phyloP scores from a whole-genome alignment of 2,329 filamentous ascomycete species.

The Biscogniauxia sp. region DNA sequence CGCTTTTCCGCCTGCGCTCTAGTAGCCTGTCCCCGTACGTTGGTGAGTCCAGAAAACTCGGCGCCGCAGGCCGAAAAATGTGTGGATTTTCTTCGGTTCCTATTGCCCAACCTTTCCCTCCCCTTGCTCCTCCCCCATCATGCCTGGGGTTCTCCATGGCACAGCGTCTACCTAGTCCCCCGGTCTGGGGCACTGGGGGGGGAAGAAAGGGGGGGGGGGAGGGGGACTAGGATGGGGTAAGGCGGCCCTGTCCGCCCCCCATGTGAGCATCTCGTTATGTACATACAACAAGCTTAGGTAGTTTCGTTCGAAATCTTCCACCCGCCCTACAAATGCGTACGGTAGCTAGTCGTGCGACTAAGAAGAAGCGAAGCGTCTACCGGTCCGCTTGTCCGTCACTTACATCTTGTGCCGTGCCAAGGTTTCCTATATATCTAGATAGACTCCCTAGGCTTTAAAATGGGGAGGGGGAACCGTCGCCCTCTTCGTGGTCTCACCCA shows the following conservation, averaged over 20 bases:
- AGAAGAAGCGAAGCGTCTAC: constrained; percentile 19
- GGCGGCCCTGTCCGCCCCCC: constrained; percentile 21
- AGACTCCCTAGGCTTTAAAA: constrained; percentile 6
- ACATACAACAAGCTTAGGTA: constrained; percentile 17
- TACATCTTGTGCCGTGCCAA: constrained; percentile 14
- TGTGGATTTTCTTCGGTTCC: constrained; percentile 12
- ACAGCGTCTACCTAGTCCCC: constrained; percentile 10
- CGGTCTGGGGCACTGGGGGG: constrained; percentile 11
- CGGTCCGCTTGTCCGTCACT: constrained; percentile 31
- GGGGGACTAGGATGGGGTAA: constrained; percentile 21
- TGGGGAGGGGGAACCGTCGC: constrained; percentile 1
- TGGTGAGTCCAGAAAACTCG: constrained; percentile 21
- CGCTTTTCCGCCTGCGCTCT: constrained; percentile 3
- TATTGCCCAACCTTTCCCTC: constrained; percentile 5
- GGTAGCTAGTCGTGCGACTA: constrained; percentile 15
- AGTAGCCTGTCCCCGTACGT: neutral
- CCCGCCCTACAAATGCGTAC: constrained; percentile 4
- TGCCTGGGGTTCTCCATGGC: constrained; percentile 17
- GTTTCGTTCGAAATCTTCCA: constrained; percentile 25
- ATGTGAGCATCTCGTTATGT: constrained; percentile 22
- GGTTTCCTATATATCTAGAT: constrained; percentile 26
- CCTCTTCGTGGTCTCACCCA: constrained; percentile 4
- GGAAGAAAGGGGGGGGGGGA: neutral
- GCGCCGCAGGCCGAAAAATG: constrained; percentile 25
- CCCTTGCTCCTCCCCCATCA: constrained; percentile 11